Evolutionary conservation across 2,329 filamentous ascomycete species (phyloP).

Genomic region (Drechslerella stenobrocha): DNA sequence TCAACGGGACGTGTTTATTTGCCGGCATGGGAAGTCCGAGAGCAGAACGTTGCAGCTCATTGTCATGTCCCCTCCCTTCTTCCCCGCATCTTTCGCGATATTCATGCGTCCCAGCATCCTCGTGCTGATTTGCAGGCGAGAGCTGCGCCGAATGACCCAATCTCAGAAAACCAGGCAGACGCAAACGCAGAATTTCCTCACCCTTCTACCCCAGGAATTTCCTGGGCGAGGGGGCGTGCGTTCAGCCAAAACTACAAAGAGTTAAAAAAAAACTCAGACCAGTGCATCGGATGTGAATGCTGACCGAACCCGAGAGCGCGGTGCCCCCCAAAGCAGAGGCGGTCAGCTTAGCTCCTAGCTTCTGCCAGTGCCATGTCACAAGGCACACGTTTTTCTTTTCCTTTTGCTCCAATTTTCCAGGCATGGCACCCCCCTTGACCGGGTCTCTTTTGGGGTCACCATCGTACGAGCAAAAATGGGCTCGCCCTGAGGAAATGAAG

Average conservation of each 20-base stretch:
- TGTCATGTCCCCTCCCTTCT: not conserved
- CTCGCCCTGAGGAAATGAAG: not conserved
- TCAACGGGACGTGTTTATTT: not conserved
- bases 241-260: not conserved
- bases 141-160: not conserved
- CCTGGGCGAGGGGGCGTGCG: too few species aligned
- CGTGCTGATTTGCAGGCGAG: not conserved
- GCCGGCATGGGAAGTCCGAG: not conserved
- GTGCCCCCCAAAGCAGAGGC: constrained; percentile 12
- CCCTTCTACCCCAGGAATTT: constrained; percentile 42
- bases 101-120: too few species aligned
- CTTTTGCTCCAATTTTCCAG: not conserved
- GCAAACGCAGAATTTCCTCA: constrained; percentile 11
- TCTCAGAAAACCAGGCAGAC: constrained; percentile 22
- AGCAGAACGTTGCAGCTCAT: not conserved
- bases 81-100: constrained; percentile 3
- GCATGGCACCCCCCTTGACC: not conserved
- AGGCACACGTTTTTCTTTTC: constrained; percentile 28
- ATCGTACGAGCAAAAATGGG: too few species aligned
- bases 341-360: constrained; percentile 38
- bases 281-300: constrained; percentile 31
- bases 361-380: constrained; percentile 46
- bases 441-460: constrained; percentile 1
- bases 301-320: constrained; percentile 32
- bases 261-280: constrained; percentile 11